Evolutionary conservation across 176 grass and related monocot genomes (phyloP), one percentile per base, ranked within the genome.

Genomic region (Paspalum notatum): DNA sequence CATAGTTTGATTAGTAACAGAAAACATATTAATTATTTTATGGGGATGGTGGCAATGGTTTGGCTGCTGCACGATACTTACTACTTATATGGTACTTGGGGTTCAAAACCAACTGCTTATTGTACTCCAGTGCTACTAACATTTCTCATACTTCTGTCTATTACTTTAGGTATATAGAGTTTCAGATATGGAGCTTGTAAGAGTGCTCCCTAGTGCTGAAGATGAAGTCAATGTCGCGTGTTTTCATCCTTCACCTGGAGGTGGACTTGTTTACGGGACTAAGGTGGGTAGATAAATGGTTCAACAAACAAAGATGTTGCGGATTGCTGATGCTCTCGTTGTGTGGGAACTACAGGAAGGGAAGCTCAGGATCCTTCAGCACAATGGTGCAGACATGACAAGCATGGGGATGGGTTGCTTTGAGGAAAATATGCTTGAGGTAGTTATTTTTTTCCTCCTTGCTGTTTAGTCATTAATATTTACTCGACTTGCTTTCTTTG

Each of bases 141-240:
- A 40, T 25, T 48, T 21, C 55, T 64, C 40, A 22, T 18, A 17
- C 68, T 45, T 56, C 56, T 21, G 8, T 68, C 47, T 47, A 75
- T 85, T 58, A 16, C 37, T 63, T 84, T 69, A 99, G 97, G 93
- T 99, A 44, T 99, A 99, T 80, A 93, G 97, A 90, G 97, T 99
- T 79, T 96, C 88, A 15, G 97, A 96, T 85, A 99, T 99, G 97
- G 90, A 93, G 82, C 93, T 99, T 57, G 90, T 99, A 81, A 95
- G 88, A 84, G 89, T 99, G 68, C 86, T 97, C 68, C 91, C 94
- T 52, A 97, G 93, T 65, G 90, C 90, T 43, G 93, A 97, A 81
- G 93, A 97, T 92, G 93, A 97, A 64, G 94, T 97, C 26, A 97
- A 97, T 88, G 94, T 97, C 86, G 94, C 91, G 74, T 97, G 91